These are phyloP conservation scores for Claviceps digitariae DNA, from an alignment of 2,329 filamentous ascomycete genomes.

Conservation along the genomic window DNA sequence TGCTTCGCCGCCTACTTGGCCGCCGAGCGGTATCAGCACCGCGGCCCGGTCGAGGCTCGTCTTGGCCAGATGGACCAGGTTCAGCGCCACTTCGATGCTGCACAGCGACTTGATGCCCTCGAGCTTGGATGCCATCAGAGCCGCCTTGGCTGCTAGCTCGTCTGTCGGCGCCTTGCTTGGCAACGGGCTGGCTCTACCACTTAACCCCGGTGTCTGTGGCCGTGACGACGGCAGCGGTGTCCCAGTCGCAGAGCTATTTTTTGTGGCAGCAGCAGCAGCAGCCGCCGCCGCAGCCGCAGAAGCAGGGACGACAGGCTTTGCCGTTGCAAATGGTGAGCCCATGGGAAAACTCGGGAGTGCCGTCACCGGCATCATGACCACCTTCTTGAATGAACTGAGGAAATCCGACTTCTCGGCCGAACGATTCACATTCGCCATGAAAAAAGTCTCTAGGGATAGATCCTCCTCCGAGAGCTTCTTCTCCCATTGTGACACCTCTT, in stretches of 20 bases:
- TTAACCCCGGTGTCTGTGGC: slow-evolving; percentile 34
- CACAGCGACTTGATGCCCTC: slow-evolving; percentile 93
- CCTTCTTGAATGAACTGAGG: slow-evolving; percentile 90
- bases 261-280: slow-evolving; percentile 1
- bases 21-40: slow-evolving; percentile 67
- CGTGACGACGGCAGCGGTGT: slow-evolving; percentile 29
- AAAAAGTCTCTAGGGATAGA: slow-evolving; percentile 79
- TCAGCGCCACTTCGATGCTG: slow-evolving; percentile 88
- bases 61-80: slow-evolving; percentile 80
- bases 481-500: slow-evolving; percentile 75
- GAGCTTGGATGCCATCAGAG: slow-evolving; percentile 85
- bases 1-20: slow-evolving; percentile 68
- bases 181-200: slow-evolving; percentile 24
- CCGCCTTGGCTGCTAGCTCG: slow-evolving; percentile 92
- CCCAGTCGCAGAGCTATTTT: slow-evolving; percentile 14
- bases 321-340: slow-evolving; percentile 41
- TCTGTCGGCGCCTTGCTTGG: slow-evolving; percentile 63
- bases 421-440: slow-evolving; percentile 89
- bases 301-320: slow-evolving; percentile 17
- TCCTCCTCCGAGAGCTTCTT: slow-evolving; percentile 85
- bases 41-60: slow-evolving; percentile 73
- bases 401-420: slow-evolving; percentile 97
- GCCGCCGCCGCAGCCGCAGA: slow-evolving; percentile 6
- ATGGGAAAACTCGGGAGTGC: slow-evolving; percentile 60
- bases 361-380: slow-evolving; percentile 97